Conservation (phyloP, 352 stramenopile species). For the Albugo laibachii region DNA sequence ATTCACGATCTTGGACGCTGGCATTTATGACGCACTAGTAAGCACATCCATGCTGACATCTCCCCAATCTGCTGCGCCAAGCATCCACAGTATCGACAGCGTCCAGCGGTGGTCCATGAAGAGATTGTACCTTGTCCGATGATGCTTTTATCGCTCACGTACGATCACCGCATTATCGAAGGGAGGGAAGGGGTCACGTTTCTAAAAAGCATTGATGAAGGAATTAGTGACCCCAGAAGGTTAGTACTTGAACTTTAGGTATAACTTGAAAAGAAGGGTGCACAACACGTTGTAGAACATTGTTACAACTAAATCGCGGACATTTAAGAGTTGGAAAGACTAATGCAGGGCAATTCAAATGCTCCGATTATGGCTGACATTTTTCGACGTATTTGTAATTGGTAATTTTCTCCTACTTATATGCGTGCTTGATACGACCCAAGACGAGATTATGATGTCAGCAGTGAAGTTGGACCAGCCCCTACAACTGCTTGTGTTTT, state of each 20-base stretch:
- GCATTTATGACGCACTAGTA: conserved; percentile 93
- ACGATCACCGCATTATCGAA: conserved; percentile 99
- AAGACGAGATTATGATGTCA: no score
- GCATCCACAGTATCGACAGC: conserved; percentile 98
- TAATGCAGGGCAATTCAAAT: no score
- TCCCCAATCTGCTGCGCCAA: conserved; percentile 94
- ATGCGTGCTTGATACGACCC: no score
- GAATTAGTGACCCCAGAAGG: conserved; percentile 89
- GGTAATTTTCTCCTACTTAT: no score
- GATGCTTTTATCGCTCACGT: conserved; percentile 99
- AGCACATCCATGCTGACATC: conserved; percentile 98
- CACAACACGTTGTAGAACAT: no score
- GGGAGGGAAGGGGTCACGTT: conserved; percentile 98
- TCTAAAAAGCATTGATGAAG: conserved; percentile 95
- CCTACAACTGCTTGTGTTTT: no score
- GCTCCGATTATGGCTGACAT: no score
- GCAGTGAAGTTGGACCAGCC: no score
- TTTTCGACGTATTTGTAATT: no score
- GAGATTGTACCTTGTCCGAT: conserved; percentile 95
- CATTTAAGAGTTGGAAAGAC: no score
- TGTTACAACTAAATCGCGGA: no score
- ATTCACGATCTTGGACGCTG: conserved; percentile 97
- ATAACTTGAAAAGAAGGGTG: no score
- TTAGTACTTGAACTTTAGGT: conserved; percentile 75
- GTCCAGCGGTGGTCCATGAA: conserved; percentile 80